Evolutionary conservation across 2,329 filamentous ascomycete species (phyloP).

Genomic region (Diaporthe ilicicola): DNA sequence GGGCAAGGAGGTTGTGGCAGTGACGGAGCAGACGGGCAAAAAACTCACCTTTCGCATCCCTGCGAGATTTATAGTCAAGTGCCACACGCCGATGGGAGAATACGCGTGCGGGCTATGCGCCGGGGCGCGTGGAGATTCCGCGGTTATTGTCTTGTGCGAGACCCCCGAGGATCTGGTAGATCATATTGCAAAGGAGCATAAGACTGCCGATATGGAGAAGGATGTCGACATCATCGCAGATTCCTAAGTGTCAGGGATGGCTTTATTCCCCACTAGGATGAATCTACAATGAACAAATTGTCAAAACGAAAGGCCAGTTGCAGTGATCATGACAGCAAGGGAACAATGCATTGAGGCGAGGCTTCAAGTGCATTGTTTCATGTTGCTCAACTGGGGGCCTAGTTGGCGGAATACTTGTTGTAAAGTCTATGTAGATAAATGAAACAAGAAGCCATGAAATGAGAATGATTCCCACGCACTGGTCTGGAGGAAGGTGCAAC

Average conservation of each 20-base stretch:
- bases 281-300: too few species aligned
- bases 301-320: too few species aligned
- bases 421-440: too few species aligned
- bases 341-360: too few species aligned
- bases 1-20: slow-evolving; percentile 33
- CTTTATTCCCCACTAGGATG: background rate
- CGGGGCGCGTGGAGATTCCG: background rate
- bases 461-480: too few species aligned
- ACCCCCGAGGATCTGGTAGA: slow-evolving; percentile 18
- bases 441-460: too few species aligned
- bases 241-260: background rate
- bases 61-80: slow-evolving; percentile 46
- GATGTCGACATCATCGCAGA: slow-evolving; percentile 7
- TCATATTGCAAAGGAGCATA: slow-evolving; percentile 25
- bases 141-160: slow-evolving; percentile 18
- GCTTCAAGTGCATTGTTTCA: too few species aligned
- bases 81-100: slow-evolving; percentile 38
- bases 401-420: too few species aligned
- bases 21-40: slow-evolving; percentile 42
- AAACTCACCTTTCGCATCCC: slow-evolving; percentile 41
- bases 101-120: slow-evolving; percentile 23
- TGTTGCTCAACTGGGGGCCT: too few species aligned
- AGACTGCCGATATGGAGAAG: slow-evolving; percentile 14
- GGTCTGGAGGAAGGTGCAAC: too few species aligned
- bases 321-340: too few species aligned